Evolutionary conservation across 2,329 filamentous ascomycete genomes (phyloP).

Genomic region (Neofusicoccum parvum): DNA sequence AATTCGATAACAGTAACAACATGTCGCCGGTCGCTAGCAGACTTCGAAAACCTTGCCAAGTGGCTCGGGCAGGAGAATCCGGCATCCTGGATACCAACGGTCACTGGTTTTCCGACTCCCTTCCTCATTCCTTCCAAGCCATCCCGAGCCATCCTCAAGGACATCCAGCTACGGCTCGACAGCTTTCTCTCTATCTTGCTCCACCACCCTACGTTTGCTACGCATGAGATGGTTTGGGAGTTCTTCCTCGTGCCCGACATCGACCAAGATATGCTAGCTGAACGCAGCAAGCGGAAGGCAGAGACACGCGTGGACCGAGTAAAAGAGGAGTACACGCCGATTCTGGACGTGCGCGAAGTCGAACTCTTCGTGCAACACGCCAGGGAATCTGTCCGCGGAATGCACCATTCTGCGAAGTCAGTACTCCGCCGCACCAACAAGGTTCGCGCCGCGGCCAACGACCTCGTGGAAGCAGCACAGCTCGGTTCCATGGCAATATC

Average conservation of each 20-base stretch:
- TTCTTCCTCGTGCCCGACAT: constrained; percentile 97
- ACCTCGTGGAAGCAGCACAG: constrained; percentile 68
- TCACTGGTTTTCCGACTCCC: constrained; percentile 77
- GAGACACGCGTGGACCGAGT: constrained; percentile 81
- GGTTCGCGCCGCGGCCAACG: constrained; percentile 64
- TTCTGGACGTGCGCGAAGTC: constrained; percentile 79
- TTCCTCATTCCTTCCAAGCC: constrained; percentile 94
- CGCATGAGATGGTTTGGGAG: constrained; percentile 97
- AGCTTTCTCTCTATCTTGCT: constrained; percentile 86
- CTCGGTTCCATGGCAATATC: constrained; percentile 55
- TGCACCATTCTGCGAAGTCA: constrained; percentile 81
- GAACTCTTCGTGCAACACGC: constrained; percentile 92
- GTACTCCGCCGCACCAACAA: constrained; percentile 79
- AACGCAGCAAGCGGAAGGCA: constrained; percentile 84
- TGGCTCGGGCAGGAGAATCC: constrained; percentile 88
- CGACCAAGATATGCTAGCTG: constrained; percentile 84
- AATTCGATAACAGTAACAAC: constrained; percentile 92
- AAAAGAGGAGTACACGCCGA: constrained; percentile 82
- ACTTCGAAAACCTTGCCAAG: constrained; percentile 88
- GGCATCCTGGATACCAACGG: constrained; percentile 87
- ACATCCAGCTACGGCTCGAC: constrained; percentile 84
- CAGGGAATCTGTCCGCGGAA: constrained; percentile 81
- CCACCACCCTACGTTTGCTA: constrained; percentile 86
- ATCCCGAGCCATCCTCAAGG: constrained; percentile 80
- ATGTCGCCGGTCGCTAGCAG: constrained; percentile 79